Base-by-base conservation (phyloP, 2,329 filamentous ascomycete species). In the Periconia macrospinosa region DNA sequence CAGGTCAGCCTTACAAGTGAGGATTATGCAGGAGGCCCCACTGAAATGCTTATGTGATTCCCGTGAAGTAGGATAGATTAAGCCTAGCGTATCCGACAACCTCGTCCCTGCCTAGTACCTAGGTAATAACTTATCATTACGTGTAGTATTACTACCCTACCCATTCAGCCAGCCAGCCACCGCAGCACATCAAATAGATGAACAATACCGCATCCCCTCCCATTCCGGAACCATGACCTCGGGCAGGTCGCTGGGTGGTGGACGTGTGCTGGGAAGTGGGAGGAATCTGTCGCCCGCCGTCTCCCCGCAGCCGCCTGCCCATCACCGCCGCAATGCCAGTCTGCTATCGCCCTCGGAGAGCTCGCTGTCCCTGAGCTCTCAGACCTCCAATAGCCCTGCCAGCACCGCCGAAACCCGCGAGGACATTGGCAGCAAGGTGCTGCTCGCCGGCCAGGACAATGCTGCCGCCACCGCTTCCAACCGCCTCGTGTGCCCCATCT, bases 401-500 rank as follows among this genome's bases (percentile, higher is more conserved):
- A 87, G 88, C 44, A 86, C 87, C 56, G 82, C 87, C 57, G 83
- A 89, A 54, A 78, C 83, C 13, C 51, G 66, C 9, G 91, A 93
- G 69, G 92, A 96, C 68, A 83, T 97, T 49, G 84, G 85, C 37
- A 90, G 91, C 51, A 89, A 90, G 68, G 88, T 97, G 65, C 92
- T 89, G 50, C 77, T 94, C 47, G 83, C 84, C 41, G 81, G 83
- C 76, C 79, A 81, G 57, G 79, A 80, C 41, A 75, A 79, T 65
- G 78, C 82, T 49, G 81, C 79, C 56, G 81, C 82, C 58, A 82
- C 85, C 49, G 78, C 85, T 51, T 84, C 83, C 61, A 84, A 84
- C 60, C 84, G 84, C 73, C 85, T 99, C 54, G 86, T 93, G 51
- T 99, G 94, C 73, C 94, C 94, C n/a, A 99, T 99, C 70, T 99